Conservation (phyloP, 495 filamentous ascomycete species). For the Penicillium subrubescens region DNA sequence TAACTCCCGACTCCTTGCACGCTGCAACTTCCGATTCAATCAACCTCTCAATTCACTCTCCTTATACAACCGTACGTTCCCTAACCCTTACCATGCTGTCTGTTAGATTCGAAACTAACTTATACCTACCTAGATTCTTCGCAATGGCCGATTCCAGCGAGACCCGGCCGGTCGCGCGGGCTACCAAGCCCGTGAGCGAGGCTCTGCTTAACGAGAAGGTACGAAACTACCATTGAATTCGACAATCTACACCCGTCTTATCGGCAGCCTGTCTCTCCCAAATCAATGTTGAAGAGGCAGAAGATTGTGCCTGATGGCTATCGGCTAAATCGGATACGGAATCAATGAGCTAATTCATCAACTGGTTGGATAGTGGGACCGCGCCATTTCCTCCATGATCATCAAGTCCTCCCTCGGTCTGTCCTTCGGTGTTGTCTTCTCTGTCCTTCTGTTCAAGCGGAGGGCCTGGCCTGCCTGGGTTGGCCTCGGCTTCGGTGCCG, state of each 20-base stretch:
- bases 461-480: constrained; percentile 94
- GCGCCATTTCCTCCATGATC: constrained; percentile 91
- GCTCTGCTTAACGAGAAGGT: constrained; percentile 96
- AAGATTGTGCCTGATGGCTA: background rate
- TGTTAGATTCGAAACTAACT: background rate
- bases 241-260: background rate
- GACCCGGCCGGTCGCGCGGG: constrained; percentile 51
- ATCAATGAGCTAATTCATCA: constrained; percentile 21
- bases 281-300: background rate
- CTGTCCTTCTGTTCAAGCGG: constrained; percentile 95
- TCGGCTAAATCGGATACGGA: constrained; percentile 6
- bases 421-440: constrained; percentile 96
- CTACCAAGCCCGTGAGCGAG: constrained; percentile 83
- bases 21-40: constrained; percentile 24
- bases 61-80: constrained; percentile 16
- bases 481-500: constrained; percentile 91
- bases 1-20: constrained; percentile 38
- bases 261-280: background rate
- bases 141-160: constrained; percentile 60
- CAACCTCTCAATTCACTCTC: constrained; percentile 25
- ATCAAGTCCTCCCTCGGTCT: constrained; percentile 93
- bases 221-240: constrained; percentile 22
- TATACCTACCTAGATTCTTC: constrained; percentile 27
- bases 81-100: background rate
- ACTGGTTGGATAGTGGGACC: constrained; percentile 77